Evolutionary conservation across 371 early-diverging fungal species (phyloP), one percentile per base, ranked within the genome.

Genomic region (Blakeslea trispora): DNA sequence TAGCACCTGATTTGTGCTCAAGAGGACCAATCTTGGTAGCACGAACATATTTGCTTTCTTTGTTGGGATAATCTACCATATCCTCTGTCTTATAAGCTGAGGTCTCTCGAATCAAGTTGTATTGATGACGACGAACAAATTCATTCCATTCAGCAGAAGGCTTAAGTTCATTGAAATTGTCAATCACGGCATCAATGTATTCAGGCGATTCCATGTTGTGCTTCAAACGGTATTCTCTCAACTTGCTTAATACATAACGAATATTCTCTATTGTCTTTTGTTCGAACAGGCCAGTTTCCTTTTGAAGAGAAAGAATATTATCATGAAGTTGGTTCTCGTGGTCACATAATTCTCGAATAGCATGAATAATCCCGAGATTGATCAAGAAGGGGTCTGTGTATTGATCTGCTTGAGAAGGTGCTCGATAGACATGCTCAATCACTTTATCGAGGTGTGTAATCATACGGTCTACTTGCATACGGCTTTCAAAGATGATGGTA

Each of bases 321-420:
- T 66, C 69, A 55, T 79, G 80, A 17, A 79, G 43, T 13, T 48
- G 55, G 47, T 79, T 79, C 51, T 79, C 80, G n/a, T 70, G 53
- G 11, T 73, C 64, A 42, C 67, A 59, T 9, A 76, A 52, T 17
- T 57, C 61, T 14, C 68, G 63, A 24, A 65, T 55, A 4, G 69
- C 59, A 43, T 71, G 64, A 32, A 64, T 66, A 3, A 76, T 62
- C 45, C 61, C 63, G 53, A 69, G 44, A 34, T 72, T 79, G 8
- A 71, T 6, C 45, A 79, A 46, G 18, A 69, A 66, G 4, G 80
- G 80, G 43, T 79, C 80, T 0, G 47, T 48, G 14, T 56, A 55
- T 5, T 70, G 61, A 17, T 55, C 47, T 0, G 72, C 73, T 18
- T 51, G 48, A 13, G 66, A 57, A 14, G 76, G 80, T 31, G 55